These are phyloP conservation scores for Dioscorea alata DNA, from an alignment of 106 monocot species.

Conservation along the genomic window DNA sequence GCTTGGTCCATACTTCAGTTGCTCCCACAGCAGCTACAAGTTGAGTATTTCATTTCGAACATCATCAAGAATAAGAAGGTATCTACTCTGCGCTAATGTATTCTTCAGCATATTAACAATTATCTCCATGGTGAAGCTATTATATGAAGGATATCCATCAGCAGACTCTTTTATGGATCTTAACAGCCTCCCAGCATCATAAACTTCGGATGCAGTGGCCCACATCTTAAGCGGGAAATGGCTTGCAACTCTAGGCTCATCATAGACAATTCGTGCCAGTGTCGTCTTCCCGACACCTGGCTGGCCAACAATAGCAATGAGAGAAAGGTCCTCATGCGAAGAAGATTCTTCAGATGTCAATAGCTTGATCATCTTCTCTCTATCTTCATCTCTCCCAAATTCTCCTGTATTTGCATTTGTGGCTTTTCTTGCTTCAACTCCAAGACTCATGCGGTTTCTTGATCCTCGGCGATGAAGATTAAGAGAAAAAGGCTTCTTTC, in stretches of 20 bases:
- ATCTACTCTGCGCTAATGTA: not conserved
- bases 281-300: too few relatives aligned
- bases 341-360: not conserved
- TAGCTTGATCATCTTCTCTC: not conserved
- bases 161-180: not conserved
- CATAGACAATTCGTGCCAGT: too few relatives aligned
- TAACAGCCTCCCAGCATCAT: not conserved
- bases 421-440: too few relatives aligned
- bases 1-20: not conserved
- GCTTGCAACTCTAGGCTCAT: too few relatives aligned
- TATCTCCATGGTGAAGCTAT: not conserved
- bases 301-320: too few relatives aligned
- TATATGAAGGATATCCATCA: not conserved
- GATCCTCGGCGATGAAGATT: not conserved
- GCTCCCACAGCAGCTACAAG: not conserved
- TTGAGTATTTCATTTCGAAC: too few relatives aligned
- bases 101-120: not conserved
- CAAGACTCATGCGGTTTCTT: not conserved
- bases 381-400: not conserved
- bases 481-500: not conserved
- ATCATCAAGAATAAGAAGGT: too few relatives aligned
- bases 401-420: not conserved
- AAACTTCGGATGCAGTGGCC: too few relatives aligned
- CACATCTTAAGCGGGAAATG: too few relatives aligned
- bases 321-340: too few relatives aligned